Conservation (phyloP, 306 rosid species). For the Trifolium subterraneum region DNA sequence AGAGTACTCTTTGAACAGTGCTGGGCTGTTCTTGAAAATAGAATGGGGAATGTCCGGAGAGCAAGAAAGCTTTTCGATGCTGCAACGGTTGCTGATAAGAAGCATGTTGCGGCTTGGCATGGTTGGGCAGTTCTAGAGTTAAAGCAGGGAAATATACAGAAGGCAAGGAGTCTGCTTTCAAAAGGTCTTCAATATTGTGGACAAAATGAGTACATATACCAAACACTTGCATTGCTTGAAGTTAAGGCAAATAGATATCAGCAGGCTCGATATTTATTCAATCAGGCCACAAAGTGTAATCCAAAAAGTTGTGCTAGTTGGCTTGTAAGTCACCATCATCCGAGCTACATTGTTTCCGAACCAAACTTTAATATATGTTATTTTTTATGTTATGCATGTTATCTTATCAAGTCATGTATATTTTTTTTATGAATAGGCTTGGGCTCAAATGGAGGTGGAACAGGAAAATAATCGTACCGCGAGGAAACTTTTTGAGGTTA, state of each 20-base stretch:
- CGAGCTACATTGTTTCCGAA: conserved; percentile 21
- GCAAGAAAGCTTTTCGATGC: conserved; percentile 93
- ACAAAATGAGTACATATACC: conserved; percentile 88
- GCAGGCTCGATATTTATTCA: conserved; percentile 86
- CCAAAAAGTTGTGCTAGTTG: conserved; percentile 97
- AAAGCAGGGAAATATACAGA: conserved; percentile 80
- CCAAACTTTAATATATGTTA: conserved; percentile 5
- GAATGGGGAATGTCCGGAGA: conserved; percentile 76
- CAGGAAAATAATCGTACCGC: conserved; percentile 75
- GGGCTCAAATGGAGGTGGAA: conserved; percentile 96
- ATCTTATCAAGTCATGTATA: conserved; percentile 16
- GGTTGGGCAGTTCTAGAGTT: conserved; percentile 98
- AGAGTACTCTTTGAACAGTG: conserved; percentile 57
- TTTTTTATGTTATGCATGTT: conserved; percentile 5
- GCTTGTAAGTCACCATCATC: conserved; percentile 77
- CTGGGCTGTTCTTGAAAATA: conserved; percentile 94
- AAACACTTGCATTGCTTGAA: conserved; percentile 91
- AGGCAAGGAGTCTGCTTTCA: conserved; percentile 82
- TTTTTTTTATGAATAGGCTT: conserved; percentile 62
- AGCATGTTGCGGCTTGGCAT: conserved; percentile 98
- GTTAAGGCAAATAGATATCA: conserved; percentile 77
- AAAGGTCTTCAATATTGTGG: conserved; percentile 84
- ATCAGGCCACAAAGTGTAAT: conserved; percentile 88
- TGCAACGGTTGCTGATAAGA: conserved; percentile 91
- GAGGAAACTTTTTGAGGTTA: conserved; percentile 85